Evolutionary conservation across 2,329 filamentous ascomycete genomes (phyloP), one percentile per base, ranked within the genome.

Genomic region (Fusarium pseudoanthophilum): DNA sequence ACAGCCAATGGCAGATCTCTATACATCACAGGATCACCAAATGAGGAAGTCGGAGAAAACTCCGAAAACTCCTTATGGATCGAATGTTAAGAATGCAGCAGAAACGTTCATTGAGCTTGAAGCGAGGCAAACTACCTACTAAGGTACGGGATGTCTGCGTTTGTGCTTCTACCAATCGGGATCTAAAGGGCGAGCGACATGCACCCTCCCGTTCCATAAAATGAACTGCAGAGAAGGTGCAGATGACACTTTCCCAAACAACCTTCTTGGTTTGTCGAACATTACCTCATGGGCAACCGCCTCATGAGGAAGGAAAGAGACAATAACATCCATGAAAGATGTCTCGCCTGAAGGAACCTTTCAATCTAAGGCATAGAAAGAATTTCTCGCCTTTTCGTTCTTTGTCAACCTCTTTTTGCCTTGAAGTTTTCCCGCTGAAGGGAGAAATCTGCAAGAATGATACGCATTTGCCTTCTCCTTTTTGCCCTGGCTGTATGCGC

Each of bases 11-110:
- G 57, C 18, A 63, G 36, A 26, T 34, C 42, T 56, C 30, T 3
- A 5, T 32, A 6, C 26, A 37, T 39, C 16, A n/a, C 5, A 21
- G 9, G n/a, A 13, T 24, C 32, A 56, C 74, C 64, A 18, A 49
- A 72, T 65, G 53, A 66, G 75, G 75, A 74, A 77, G 46, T 74
- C 67, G 72, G 73, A 74, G 67, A 39, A 53, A 48, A 61, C 70
- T 75, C 75, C 75, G 75, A 71, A 74, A 74, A 71, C 75, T 75
- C 75, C 75, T 77, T 76, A 14, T 16, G 39, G 67, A 61, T 4
- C 21, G n/a, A 40, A 28, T 34, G 16, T 5, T 13, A 6, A 9
- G 5, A 5, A n/a, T 13, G 32, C 18, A 13, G 14, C 8, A 11
- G 20, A 51, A 51, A 18, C 10, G 2, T 15, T 36, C 2, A 3